Evolutionary conservation across 2,329 filamentous ascomycete genomes (phyloP).

Genomic region (Cladosporium austrohemisphaericum): DNA sequence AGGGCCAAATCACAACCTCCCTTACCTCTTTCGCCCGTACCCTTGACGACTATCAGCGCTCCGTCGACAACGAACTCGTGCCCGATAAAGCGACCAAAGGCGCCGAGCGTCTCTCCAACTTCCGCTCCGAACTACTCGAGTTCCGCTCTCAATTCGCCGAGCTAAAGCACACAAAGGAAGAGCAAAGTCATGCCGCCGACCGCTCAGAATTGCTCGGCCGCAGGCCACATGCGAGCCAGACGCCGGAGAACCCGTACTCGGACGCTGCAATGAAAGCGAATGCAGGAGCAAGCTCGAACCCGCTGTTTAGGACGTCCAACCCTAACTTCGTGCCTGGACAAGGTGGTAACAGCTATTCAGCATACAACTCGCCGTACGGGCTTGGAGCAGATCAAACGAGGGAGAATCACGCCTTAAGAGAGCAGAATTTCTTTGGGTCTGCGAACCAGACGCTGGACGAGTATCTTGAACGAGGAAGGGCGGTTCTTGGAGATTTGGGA

Average conservation of each 20-base stretch:
- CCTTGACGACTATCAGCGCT: slow-evolving; percentile 83
- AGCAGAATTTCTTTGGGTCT: slow-evolving; percentile 80
- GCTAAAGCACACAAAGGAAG: slow-evolving; percentile 73
- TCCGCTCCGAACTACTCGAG: slow-evolving; percentile 75
- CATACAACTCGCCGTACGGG: slow-evolving; percentile 36
- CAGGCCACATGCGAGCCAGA: slow-evolving; percentile 67
- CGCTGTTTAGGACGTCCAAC: slow-evolving; percentile 35
- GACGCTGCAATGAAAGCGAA: slow-evolving; percentile 44
- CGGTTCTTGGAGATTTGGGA: slow-evolving; percentile 82
- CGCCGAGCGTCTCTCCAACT: slow-evolving; percentile 76
- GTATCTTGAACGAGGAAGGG: slow-evolving; percentile 85
- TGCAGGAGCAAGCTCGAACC: slow-evolving; percentile 32
- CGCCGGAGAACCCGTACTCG: slow-evolving; percentile 91
- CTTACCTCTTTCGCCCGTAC: slow-evolving; percentile 81
- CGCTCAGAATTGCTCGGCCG: slow-evolving; percentile 80
- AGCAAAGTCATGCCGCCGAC: slow-evolving; percentile 46
- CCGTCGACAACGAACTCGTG: slow-evolving; percentile 85
- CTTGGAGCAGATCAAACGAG: slow-evolving; percentile 38
- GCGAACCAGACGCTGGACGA: slow-evolving; percentile 87
- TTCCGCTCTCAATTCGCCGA: slow-evolving; percentile 74
- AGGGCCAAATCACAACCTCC: slow-evolving; percentile 71
- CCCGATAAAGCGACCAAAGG: slow-evolving; percentile 90
- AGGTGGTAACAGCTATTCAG: slow-evolving; percentile 39
- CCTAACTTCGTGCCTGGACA: slow-evolving; percentile 32
- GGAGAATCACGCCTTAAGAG: slow-evolving; percentile 79